A percentile compares a stretch with the other conserved stretches of the same genome.
Conservation (phyloP, 768 basidiomycete genomes). For the Xerocomellus amylosporus region DNA sequence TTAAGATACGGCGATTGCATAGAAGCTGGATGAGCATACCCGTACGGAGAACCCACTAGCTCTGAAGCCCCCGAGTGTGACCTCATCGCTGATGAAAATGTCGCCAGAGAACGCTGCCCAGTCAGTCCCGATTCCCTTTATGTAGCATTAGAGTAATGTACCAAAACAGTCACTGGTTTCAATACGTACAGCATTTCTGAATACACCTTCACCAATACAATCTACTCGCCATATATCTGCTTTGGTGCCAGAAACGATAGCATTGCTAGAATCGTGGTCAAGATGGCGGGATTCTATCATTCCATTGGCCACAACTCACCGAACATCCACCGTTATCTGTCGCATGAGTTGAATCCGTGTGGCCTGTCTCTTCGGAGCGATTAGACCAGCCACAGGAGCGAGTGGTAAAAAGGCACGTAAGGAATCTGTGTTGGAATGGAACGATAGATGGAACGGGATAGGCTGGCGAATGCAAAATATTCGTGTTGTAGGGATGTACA, state of each 20-base stretch:
- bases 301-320: constrained; percentile 28
- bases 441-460: constrained; percentile 67
- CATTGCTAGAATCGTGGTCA: constrained; percentile 38
- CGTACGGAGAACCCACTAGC: constrained; percentile 63
- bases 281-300: neutral
- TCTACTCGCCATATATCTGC: constrained; percentile 71
- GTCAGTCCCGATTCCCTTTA: constrained; percentile 60
- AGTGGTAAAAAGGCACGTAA: constrained; percentile 60
- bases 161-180: neutral
- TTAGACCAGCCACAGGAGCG: constrained; percentile 43
- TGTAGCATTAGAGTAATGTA: constrained; percentile 2
- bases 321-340: constrained; percentile 65
- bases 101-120: constrained; percentile 65
- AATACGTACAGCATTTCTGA: constrained; percentile 51
- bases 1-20: neutral
- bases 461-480: constrained; percentile 54
- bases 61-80: constrained; percentile 61
- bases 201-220: constrained; percentile 60
- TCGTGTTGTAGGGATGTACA: constrained; percentile 57
- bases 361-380: constrained; percentile 28
- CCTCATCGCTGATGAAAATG: constrained; percentile 45
- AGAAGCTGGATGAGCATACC: constrained; percentile 36
- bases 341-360: constrained; percentile 63
- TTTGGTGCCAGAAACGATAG: constrained; percentile 49
- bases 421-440: constrained; percentile 54